Evolutionary conservation across 768 basidiomycete genomes (phyloP), one percentile per base, ranked within the genome.

Genomic region (Suillus ampliporus): DNA sequence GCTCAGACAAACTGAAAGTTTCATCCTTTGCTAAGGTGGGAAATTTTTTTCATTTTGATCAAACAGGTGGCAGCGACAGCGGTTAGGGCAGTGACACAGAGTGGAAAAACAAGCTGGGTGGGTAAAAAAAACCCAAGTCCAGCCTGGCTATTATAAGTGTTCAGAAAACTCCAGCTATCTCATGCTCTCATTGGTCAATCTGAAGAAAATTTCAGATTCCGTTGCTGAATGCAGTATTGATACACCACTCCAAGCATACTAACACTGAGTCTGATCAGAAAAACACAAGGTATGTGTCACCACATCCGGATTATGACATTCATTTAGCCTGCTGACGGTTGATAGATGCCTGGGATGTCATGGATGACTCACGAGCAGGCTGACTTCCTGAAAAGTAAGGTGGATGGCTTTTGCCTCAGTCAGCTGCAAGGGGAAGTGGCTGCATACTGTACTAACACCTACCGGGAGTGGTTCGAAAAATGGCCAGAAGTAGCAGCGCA

Each of bases 261-360:
- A n/a, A 10, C 19, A 10, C 19, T 1, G 41, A 43, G 41, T 43
- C 9, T 10, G 41, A 43, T 10, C 19, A 43, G 9, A 44, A 44
- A n/a, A 44, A 44, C 43, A 44, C 43, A 44, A 44, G 43, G 43
- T 44, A 44, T 44, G 43, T 44, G 43, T 44, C 43, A 44, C 4
- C 4, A n/a, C 1, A 1, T 4, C n/a, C 1, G 11, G 3, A 44
- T 44, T 44, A 44, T 44, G 43, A n/a, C n/a, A 44, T 44, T 44
- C n/a, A n/a, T 44, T 44, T 44, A n/a, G 3, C 43, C 4, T 44
- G 9, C 9, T 3, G 10, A 7, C 9, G n/a, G n/a, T 44, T 44
- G 10, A 44, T 4, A 44, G 43, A 44, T 44, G 43, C 43, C 43
- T 44, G 43, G 43, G 5, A 4, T 3, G 0, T 44, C 43, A 44